These are phyloP conservation scores for Epichloe festucae DNA, from an alignment of 2,329 filamentous ascomycete species.

Conservation along the genomic window DNA sequence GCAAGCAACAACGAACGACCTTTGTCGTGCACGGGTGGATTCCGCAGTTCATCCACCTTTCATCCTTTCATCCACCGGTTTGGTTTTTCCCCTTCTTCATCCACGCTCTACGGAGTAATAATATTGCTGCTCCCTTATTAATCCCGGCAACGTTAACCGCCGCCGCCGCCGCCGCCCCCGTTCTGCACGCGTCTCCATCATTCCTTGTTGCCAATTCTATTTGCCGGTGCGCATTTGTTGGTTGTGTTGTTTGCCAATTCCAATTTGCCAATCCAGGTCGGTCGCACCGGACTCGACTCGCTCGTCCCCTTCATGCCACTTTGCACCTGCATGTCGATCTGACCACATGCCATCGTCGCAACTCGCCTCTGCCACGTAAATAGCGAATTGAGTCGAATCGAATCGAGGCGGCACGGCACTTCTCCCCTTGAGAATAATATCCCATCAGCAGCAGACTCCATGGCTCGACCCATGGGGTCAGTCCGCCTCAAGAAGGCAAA, in stretches of 20 bases:
- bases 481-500: slow-evolving; percentile 69
- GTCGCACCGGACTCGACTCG: background rate
- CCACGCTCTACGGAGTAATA: too few species aligned
- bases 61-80: too few species aligned
- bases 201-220: background rate
- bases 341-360: slow-evolving; percentile 5
- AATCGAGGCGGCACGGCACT: background rate
- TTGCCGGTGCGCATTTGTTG: background rate
- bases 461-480: slow-evolving; percentile 47
- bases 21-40: background rate
- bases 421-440: too few species aligned
- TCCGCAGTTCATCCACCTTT: too few species aligned
- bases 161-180: background rate
- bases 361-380: slow-evolving; percentile 6
- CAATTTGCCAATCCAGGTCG: background rate
- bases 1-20: background rate
- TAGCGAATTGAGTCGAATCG: background rate
- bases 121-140: background rate
- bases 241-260: background rate
- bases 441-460: slow-evolving; percentile 17
- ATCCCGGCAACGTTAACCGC: background rate
- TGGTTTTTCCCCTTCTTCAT: too few species aligned
- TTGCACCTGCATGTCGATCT: background rate
- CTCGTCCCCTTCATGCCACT: background rate
- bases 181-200: background rate